Evolutionary conservation across 208 protist genomes (phyloP), one percentile per base, ranked within the genome.

Genomic region (Wallacemonas rigidus): DNA sequence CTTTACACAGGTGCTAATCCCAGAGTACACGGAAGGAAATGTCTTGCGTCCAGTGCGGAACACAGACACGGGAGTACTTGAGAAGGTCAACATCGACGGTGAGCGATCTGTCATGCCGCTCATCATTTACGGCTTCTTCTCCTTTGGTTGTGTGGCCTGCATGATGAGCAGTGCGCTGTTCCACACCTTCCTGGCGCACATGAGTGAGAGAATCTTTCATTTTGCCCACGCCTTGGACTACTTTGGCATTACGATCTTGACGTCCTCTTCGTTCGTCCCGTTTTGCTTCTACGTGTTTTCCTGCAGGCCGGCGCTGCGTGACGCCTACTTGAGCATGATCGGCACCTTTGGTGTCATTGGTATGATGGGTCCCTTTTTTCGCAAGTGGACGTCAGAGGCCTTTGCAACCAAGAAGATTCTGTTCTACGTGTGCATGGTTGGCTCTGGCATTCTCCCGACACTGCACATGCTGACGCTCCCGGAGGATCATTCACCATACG

Each of bases 221-320:
- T 86, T 79, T 48, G 83, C 83, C 5, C 90, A 95, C 81, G 71
- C 87, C 4, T 48, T 93, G 2, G 92, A 97, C 72, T 94, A 95
- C 71, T 93, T 89, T 74, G 92, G 87, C 48, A 97, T 97, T 61
- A 94, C 86, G 11, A 79, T 87, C 47, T 85, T 97, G 55, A 81
- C 92, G 36, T 87, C 92, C 39, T 83, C 88, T 39, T 94, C 87
- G 35, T 95, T 97, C 61, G 71, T 95, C 3, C 92, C 92, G 1
- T 90, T 95, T 63, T 91, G 86, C 71, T 95, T 85, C 69, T 93
- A 92, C 77, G 76, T 82, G 35, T 92, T 97, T 51, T 67, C 73
- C 45, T 94, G 92, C 61, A 71, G 90, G 7, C 88, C 90, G 8
- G 70, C 39, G 50, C 91, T 79, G 85, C 83, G 86, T 48, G 86